A percentile compares a stretch with the other conserved stretches of the same genome.
phyloP scores from a whole-genome alignment of 1,284 basidiomycete species.

The Ustilago shanxiensis region DNA sequence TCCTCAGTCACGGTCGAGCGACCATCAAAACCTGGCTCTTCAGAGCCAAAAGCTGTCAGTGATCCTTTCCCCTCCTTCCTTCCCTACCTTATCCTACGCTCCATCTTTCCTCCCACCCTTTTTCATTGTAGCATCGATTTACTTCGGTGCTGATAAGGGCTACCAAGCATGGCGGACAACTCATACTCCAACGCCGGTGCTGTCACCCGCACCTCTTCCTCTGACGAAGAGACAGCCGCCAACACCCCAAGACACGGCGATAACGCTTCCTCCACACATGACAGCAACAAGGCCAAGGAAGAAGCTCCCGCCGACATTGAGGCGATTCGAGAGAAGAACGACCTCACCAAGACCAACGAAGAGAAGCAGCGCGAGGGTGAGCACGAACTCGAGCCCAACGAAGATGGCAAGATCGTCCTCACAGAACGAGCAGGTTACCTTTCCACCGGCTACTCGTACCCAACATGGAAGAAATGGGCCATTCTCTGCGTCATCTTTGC shows the following conservation, averaged over 20 bases:
- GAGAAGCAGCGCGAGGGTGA: conserved; percentile 52
- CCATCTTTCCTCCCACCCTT: not conserved
- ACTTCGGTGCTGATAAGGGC: conserved; percentile 1
- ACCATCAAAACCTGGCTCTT: not conserved
- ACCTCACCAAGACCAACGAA: conserved; percentile 45
- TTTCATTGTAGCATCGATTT: conserved; percentile 2
- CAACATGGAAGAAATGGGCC: conserved; percentile 70
- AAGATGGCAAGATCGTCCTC: conserved; percentile 69
- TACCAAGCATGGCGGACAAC: conserved; percentile 24
- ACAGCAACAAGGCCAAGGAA: conserved; percentile 12
- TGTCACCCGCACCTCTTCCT: conserved; percentile 28
- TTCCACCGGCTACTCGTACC: conserved; percentile 61
- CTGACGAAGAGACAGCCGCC: conserved; percentile 26
- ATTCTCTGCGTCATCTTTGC: conserved; percentile 71
- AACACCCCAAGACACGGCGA: conserved; percentile 14
- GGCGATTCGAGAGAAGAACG: conserved; percentile 45
- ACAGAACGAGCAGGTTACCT: conserved; percentile 68
- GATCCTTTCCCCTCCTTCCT: too few species aligned
- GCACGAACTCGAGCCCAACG: conserved; percentile 41
- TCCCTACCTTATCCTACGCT: not conserved
- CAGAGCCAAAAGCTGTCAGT: not conserved
- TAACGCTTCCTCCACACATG: conserved; percentile 12
- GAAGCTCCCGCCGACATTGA: conserved; percentile 28
- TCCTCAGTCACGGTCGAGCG: not conserved
- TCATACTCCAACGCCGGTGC: not conserved